phyloP scores from a whole-genome alignment of 2,329 filamentous ascomycete species.

The Penicillium sp. region DNA sequence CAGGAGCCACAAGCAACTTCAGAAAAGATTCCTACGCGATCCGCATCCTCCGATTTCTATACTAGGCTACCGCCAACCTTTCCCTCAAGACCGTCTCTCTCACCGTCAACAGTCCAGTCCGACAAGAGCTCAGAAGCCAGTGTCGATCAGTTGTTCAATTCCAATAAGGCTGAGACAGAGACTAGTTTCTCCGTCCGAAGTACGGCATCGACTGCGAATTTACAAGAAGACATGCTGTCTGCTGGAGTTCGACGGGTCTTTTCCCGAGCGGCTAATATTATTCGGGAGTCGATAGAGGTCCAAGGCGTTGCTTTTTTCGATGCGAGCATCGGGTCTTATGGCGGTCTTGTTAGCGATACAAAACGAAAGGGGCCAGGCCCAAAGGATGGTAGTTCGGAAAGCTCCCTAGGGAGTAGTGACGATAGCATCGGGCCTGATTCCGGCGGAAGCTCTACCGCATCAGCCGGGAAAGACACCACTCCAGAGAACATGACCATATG shows the following conservation, averaged over 20 bases:
- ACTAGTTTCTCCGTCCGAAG: no score
- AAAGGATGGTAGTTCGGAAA: background rate
- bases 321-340: slow-evolving; percentile 17
- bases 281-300: slow-evolving; percentile 45
- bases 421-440: slow-evolving; percentile 15
- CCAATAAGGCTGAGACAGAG: no score
- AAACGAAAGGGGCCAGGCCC: background rate
- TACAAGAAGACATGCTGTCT: no score
- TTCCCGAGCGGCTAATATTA: slow-evolving; percentile 46
- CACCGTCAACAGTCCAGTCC: no score
- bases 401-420: slow-evolving; percentile 7
- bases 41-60: no score
- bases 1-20: no score
- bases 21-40: no score
- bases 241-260: slow-evolving; percentile 23
- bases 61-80: no score
- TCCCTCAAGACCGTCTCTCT: no score
- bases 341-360: slow-evolving; percentile 3
- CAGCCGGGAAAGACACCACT: background rate
- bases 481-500: background rate
- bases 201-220: no score
- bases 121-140: no score
- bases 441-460: background rate
- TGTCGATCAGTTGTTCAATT: no score
- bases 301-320: slow-evolving; percentile 41